Evolutionary conservation across 306 rosid species (phyloP), one percentile per base, ranked within the genome.

Genomic region (Neltuma alba): DNA sequence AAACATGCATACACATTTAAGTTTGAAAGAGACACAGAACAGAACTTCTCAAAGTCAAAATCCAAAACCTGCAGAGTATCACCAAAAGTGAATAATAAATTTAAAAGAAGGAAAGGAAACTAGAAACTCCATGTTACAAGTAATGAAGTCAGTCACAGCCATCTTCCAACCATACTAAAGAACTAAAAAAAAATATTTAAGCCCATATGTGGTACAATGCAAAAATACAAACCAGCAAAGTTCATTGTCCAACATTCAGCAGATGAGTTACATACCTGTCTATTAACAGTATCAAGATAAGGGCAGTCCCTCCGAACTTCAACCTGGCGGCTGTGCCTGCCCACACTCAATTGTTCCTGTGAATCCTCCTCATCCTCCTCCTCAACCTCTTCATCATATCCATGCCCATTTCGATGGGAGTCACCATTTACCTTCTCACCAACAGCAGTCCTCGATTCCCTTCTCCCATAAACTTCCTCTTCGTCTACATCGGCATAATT

Each of bases 231-330:
- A 69, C 9, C 42, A 20, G 60, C 37, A 74, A 41, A 74, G 54
- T 50, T 21, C 10, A 65, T 4, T 28, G 66, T n/a, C 65, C 10
- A 60, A n/a, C 65, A 81, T 16, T 70, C 12, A 63, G 38, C 3
- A 41, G 55, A 37, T 52, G 9, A 74, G 71, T 62, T 16, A 62
- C 40, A 72, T 88, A 95, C 99, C 99, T 93, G 97, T 78, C 99
- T 93, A 88, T 95, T 95, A 45, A 95, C 99, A 0, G 99, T 92
- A 79, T 93, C 98, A 2, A 95, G 96, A 85, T 95, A 95, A 10
- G 99, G 99, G 73, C 99, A 93, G 81, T 93, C 98, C 85, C 92
- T 95, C 77, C 99, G 88, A 55, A 92, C 87, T 86, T 95, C 99
- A 72, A 94, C 85, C 70, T 84, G 94, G 34, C 97, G 95, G 72